Conservation (phyloP, 768 basidiomycete genomes). For the Hysterangium stoloniferum region DNA sequence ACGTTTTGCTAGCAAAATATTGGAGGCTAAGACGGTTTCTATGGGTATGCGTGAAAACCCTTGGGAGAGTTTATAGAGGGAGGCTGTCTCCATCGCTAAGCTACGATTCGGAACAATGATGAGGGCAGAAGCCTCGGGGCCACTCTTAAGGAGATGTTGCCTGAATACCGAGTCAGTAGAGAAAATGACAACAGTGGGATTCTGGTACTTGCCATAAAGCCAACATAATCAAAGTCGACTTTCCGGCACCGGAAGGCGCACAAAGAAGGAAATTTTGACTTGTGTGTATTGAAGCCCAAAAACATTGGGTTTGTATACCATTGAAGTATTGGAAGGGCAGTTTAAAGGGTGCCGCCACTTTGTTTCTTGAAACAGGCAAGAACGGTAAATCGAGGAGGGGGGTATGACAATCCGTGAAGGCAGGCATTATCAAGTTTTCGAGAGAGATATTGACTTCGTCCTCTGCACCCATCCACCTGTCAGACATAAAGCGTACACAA, state of each 20-base stretch:
- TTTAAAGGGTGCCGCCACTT: conserved; percentile 40
- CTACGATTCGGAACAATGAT: conserved; percentile 55
- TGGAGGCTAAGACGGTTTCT: conserved; percentile 21
- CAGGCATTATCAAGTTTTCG: conserved; percentile 70
- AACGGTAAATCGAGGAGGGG: conserved; percentile 68
- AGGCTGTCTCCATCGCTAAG: conserved; percentile 45
- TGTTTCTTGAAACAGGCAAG: conserved; percentile 42
- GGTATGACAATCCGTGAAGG: conserved; percentile 45
- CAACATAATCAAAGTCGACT: conserved; percentile 64
- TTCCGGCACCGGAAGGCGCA: conserved; percentile 76
- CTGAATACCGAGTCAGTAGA: conserved; percentile 30
- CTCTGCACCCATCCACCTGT: conserved; percentile 91
- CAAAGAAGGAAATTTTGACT: conserved; percentile 61
- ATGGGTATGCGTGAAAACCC: conserved; percentile 33
- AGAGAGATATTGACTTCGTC: conserved; percentile 59
- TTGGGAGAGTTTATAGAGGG: conserved; percentile 38
- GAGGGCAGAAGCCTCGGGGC: conserved; percentile 46
- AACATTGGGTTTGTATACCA: conserved; percentile 81
- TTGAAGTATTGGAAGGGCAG: conserved; percentile 56
- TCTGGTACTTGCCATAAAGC: conserved; percentile 59
- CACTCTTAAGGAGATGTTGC: conserved; percentile 40
- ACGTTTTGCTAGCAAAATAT: conserved; percentile 26
- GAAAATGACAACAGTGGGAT: too few relatives aligned
- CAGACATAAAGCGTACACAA: conserved; percentile 75
- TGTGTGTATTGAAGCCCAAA: conserved; percentile 74